phyloP scores from a whole-genome alignment of 2,329 filamentous ascomycete species.

The Fusarium scirpi region DNA sequence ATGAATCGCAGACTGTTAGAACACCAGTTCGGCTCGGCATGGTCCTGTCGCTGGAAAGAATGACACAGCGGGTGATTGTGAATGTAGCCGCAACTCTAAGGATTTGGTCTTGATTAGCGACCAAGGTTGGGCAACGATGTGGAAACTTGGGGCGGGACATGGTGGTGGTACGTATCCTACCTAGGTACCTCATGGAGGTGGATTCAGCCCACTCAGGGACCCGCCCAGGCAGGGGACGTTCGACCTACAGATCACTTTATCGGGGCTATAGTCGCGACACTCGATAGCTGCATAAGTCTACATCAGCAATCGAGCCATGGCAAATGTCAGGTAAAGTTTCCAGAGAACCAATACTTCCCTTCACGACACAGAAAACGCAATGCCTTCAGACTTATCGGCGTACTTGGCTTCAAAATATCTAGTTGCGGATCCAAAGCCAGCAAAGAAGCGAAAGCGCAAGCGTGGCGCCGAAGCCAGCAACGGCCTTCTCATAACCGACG shows the following conservation, averaged over 20 bases:
- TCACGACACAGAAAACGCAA: conserved; percentile 44
- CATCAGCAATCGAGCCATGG: conserved; percentile 19
- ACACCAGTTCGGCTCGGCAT: conserved; percentile 47
- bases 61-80: conserved; percentile 18
- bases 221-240: conserved; percentile 2
- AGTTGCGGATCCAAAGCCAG: conserved; percentile 65
- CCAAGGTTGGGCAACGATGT: conserved; percentile 45
- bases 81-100: conserved; percentile 15
- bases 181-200: conserved; percentile 29
- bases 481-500: conserved; percentile 74
- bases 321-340: conserved; percentile 6
- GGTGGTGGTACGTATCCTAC: conserved; percentile 44
- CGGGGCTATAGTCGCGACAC: conserved; percentile 24
- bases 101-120: conserved; percentile 24
- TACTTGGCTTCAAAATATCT: conserved; percentile 96
- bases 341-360: background rate
- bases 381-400: conserved; percentile 75
- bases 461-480: conserved; percentile 59
- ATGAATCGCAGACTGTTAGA: conserved; percentile 39
- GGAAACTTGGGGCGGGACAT: conserved; percentile 38
- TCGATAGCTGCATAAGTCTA: conserved; percentile 45
- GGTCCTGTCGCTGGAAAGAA: conserved; percentile 40
- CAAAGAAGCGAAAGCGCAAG: conserved; percentile 75
- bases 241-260: conserved; percentile 25
- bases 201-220: background rate